phyloP scores from a whole-genome alignment of 192 early-diverging fungal genomes.

The Rhizophagus clarus region DNA sequence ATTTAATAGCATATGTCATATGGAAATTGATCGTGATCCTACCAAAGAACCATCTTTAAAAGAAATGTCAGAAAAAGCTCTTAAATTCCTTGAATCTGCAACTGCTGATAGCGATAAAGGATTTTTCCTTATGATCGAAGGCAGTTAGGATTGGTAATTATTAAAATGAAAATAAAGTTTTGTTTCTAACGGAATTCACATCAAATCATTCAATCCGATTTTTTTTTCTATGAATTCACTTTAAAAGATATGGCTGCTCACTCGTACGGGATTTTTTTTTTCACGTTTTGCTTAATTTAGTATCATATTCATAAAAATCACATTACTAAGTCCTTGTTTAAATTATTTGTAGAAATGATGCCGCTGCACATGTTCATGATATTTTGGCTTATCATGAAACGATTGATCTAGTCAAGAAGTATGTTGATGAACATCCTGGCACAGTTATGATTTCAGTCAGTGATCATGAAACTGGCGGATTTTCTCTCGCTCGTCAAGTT shows the following conservation, averaged over 20 bases:
- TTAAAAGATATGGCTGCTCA: no score
- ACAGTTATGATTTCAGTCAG: slow-evolving; percentile 86
- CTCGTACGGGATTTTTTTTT: no score
- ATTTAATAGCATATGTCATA: slow-evolving; percentile 82
- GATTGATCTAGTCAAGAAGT: slow-evolving; percentile 71
- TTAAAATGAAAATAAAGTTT: no score
- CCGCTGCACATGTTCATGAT: slow-evolving; percentile 88
- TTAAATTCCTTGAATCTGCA: slow-evolving; percentile 65
- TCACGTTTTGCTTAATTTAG: no score
- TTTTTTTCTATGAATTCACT: no score
- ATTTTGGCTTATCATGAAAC: slow-evolving; percentile 88
- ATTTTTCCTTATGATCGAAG: slow-evolving; percentile 98
- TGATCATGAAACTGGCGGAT: slow-evolving; percentile 98
- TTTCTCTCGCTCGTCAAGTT: slow-evolving; percentile 78
- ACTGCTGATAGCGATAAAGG: slow-evolving; percentile 60
- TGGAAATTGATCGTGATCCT: slow-evolving; percentile 79
- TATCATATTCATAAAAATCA: no score
- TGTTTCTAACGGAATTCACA: no score
- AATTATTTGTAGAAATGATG: slow-evolving; percentile 72
- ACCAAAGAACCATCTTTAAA: slow-evolving; percentile 73
- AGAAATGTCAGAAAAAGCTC: slow-evolving; percentile 86
- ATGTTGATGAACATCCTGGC: slow-evolving; percentile 75
- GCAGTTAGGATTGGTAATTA: slow-evolving; percentile 75
- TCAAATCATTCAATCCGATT: no score
- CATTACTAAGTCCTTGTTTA: no score